Base-by-base conservation (phyloP, 1,284 basidiomycete species). In the Trametes pubescens region DNA sequence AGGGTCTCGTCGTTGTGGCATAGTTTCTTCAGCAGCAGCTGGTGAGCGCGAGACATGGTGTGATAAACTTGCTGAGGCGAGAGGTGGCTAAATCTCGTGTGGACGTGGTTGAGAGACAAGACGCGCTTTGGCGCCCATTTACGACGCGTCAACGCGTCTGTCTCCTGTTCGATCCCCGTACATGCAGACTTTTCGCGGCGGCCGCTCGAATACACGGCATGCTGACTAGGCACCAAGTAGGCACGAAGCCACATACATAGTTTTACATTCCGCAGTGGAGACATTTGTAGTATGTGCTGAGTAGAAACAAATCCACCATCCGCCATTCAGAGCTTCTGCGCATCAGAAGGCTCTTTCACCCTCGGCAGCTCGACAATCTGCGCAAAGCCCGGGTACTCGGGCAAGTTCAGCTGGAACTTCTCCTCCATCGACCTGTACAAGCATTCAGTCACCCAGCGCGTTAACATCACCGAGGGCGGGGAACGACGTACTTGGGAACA, bases 321-420 rank as follows among this genome's bases (percentile, higher is more conserved):
- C n/a, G n/a, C 4, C 40, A 32, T 26, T 71, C 52, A 78, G 48
- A 77, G 56, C 66, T 73, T 75, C 62, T 75, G 72, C 2, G 69
- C 49, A n/a, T 49, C 51, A 2, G 53, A 16, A 11, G 37, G 18
- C 11, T 65, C 65, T 16, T 71, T 73, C 11, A 72, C 64, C 18
- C 51, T 64, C 16, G 80, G 72, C 35, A 92, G 74, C 69, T 96
- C 93, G 10, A 95, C 92, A 51, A 97, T 91, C 77, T 95, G 93
- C 38, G 91, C 88, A 34, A 81, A 82, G 2, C 88, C 93, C 13
- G 87, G 87, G 75, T 96, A 96, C 51, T 80, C 75, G 0, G 93
- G 94, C 18, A 97, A 76, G 73, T 95, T 90, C 44, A 98, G 82
- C 64, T 86, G 76, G 72, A 85, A 92, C 73, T 89, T 92, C 69